Percentiles rank a stretch among this genome's conserved stretches.
phyloP scores from a whole-genome alignment of 495 filamentous ascomycete species.

The Bacidia rubella region DNA sequence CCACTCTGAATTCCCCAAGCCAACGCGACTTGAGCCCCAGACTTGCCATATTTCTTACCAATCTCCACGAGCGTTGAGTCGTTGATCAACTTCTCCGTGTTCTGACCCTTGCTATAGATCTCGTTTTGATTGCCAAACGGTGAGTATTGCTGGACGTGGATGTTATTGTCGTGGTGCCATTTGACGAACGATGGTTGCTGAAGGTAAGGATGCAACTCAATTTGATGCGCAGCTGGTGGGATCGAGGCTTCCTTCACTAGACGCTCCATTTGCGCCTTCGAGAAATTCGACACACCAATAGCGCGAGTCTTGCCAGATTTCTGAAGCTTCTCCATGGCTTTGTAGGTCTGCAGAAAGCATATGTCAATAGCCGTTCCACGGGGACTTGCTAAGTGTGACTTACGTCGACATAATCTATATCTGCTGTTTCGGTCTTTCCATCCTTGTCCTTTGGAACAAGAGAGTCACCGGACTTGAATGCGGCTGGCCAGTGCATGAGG shows the following conservation, averaged over 20 bases:
- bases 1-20: slow-evolving; percentile 56
- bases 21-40: slow-evolving; percentile 46
- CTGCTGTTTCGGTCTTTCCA: slow-evolving; percentile 30
- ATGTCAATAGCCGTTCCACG: neutral
- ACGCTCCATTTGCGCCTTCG: slow-evolving; percentile 50
- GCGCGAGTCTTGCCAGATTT: slow-evolving; percentile 42
- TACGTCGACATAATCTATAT: slow-evolving; percentile 35
- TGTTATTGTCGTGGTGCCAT: slow-evolving; percentile 36
- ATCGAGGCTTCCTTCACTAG: slow-evolving; percentile 46
- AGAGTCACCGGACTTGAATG: slow-evolving; percentile 26
- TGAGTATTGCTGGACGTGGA: slow-evolving; percentile 51
- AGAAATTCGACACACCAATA: slow-evolving; percentile 73
- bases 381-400: no score
- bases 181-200: slow-evolving; percentile 42
- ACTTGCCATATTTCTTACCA: slow-evolving; percentile 49
- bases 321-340: slow-evolving; percentile 49
- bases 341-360: slow-evolving; percentile 42
- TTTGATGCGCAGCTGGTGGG: slow-evolving; percentile 52
- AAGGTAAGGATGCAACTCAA: slow-evolving; percentile 46
- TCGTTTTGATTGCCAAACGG: slow-evolving; percentile 62
- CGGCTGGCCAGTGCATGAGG: slow-evolving; percentile 55
- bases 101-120: slow-evolving; percentile 37
- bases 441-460: slow-evolving; percentile 29
- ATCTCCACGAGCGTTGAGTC: slow-evolving; percentile 47
- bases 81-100: slow-evolving; percentile 43